Base-by-base conservation (phyloP, 495 filamentous ascomycete species). In the Trichocladium uniseriatum region DNA sequence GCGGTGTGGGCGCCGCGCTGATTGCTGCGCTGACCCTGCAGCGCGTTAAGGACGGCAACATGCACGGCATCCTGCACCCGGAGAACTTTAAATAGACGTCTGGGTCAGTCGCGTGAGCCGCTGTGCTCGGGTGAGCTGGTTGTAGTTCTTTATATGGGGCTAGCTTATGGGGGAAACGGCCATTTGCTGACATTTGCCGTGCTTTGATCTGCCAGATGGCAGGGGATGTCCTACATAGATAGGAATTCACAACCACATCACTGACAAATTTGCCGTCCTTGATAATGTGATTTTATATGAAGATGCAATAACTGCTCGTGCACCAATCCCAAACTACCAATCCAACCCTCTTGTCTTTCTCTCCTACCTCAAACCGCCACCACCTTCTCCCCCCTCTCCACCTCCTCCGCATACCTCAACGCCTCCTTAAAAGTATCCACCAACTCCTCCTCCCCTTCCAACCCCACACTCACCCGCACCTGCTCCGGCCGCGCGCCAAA, bases 21-120 rank as follows among this genome's bases (percentile, higher is more conserved):
- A 95, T 97, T 73, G 91, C 91, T 14, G 91, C 90, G 21, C 69
- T 97, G 67, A 97, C 91, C 14, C 65, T 96, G 64, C 87, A 95
- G 78, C 73, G 89, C 21, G 80, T 89, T 54, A 79, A 82, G 70
- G 76, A 79, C 36, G 89, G 89, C 18, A 88, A 89, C 60, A 52
- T 81, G 59, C 83, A 81, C 28, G 89, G 88, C 57, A 87, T 95
- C 56, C 71, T 80, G 54, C 77, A 92, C 67, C 79, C 79, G 37
- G 81, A 85, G 60, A 78, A 78, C 50, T 79, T 72, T 57, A 63
- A 65, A 16, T 60, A 39, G 29, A 15, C 20, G 8, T 20, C 2
- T 13, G 5, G 13, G n/a, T 41, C 13, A 22, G 24, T 8, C 8
- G 24, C n/a, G 24, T 8, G 4, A 27, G 24, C 24, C 24, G 24